Conservation (phyloP, 2,329 filamentous ascomycete genomes). For the Dactylonectria estremocensis region DNA sequence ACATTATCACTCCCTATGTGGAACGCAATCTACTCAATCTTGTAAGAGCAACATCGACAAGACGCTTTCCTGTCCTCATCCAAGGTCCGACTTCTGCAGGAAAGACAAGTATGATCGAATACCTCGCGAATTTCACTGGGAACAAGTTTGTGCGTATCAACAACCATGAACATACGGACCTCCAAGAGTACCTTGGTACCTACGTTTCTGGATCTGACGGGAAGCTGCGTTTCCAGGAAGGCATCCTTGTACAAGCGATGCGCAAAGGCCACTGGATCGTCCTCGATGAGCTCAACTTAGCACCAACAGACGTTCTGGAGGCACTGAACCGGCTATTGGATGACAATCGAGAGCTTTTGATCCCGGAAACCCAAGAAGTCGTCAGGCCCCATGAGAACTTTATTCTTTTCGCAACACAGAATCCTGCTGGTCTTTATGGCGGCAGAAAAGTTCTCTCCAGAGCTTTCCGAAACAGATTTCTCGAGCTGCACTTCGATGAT, state of each 20-base stretch:
- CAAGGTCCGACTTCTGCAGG: slow-evolving; percentile 97
- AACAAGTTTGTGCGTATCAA: slow-evolving; percentile 99
- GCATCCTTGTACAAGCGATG: slow-evolving; percentile 91
- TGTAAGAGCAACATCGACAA: slow-evolving; percentile 92
- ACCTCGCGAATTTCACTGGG: slow-evolving; percentile 94
- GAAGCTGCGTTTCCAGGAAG: slow-evolving; percentile 91
- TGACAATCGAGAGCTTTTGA: slow-evolving; percentile 94
- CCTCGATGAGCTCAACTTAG: slow-evolving; percentile 95
- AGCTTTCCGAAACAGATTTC: slow-evolving; percentile 95
- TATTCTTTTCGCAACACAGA: slow-evolving; percentile 98
- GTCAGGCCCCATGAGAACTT: slow-evolving; percentile 95
- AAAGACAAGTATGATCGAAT: slow-evolving; percentile 99
- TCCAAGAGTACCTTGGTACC: slow-evolving; percentile 97
- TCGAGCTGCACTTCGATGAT: slow-evolving; percentile 98
- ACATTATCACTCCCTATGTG: slow-evolving; percentile 97
- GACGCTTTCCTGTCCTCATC: slow-evolving; percentile 92
- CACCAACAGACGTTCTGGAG: slow-evolving; percentile 96
- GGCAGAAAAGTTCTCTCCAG: slow-evolving; percentile 93
- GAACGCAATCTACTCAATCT: slow-evolving; percentile 95
- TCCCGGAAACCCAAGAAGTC: slow-evolving; percentile 96
- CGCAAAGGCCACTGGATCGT: slow-evolving; percentile 98
- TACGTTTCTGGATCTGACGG: slow-evolving; percentile 92
- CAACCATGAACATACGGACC: slow-evolving; percentile 98
- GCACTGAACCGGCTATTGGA: slow-evolving; percentile 95
- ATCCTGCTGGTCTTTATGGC: slow-evolving; percentile 95